Conservation (phyloP, 495 filamentous ascomycete genomes). For the Penicillium desertorum region DNA sequence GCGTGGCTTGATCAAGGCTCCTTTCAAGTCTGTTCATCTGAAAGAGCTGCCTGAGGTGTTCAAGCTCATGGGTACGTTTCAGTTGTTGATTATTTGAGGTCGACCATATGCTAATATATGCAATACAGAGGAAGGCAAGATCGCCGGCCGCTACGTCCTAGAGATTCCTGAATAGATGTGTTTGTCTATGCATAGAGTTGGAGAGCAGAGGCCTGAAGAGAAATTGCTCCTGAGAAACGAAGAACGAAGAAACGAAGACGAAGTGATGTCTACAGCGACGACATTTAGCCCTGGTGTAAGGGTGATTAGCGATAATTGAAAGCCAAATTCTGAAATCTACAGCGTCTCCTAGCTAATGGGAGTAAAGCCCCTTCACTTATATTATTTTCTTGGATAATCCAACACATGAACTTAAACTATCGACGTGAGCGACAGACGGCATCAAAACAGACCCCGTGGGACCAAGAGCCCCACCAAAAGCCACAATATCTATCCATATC, state of each 20-base stretch:
- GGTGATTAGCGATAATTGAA: slow-evolving; percentile 9
- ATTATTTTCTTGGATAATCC: neutral
- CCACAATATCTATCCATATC: neutral
- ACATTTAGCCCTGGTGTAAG: neutral
- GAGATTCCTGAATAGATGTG: slow-evolving; percentile 57
- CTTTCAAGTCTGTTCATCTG: slow-evolving; percentile 77
- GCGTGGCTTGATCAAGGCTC: slow-evolving; percentile 77
- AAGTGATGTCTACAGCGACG: neutral
- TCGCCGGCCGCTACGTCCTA: slow-evolving; percentile 86
- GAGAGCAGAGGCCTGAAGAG: neutral
- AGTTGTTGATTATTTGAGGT: neutral
- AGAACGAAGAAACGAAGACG: neutral
- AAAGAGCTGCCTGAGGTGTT: slow-evolving; percentile 74
- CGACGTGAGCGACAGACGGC: neutral
- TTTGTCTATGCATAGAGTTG: neutral
- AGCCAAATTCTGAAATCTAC: neutral
- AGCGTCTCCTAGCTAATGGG: neutral
- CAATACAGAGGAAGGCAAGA: slow-evolving; percentile 60
- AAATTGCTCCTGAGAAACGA: neutral
- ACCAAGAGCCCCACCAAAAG: neutral
- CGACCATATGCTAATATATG: slow-evolving; percentile 13
- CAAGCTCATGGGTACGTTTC: slow-evolving; percentile 58
- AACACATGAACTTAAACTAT: neutral
- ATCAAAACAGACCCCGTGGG: neutral
- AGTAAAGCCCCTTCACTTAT: neutral